Percentiles rank a stretch among this genome's conserved stretches.
Conservation (phyloP, 2,329 filamentous ascomycete genomes). For the Cordyceps fumosorosea region DNA sequence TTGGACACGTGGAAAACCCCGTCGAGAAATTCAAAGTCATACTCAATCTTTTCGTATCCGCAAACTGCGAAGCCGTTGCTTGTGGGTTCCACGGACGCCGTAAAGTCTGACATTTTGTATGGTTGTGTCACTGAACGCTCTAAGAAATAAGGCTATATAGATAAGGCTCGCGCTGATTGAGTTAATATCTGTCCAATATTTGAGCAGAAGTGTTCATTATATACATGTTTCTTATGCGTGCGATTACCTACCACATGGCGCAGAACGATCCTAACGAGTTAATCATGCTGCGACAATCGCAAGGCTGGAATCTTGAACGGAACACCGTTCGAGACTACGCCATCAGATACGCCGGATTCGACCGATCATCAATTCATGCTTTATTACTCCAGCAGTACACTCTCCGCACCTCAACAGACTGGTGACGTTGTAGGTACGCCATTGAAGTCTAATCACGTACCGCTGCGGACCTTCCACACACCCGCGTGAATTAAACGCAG, state of each 20-base stretch:
- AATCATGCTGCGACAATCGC: too few species aligned
- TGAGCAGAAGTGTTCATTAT: too few species aligned
- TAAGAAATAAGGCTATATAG: too few species aligned
- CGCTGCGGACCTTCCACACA: not conserved
- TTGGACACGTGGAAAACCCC: slow-evolving; percentile 58
- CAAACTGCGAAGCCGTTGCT: slow-evolving; percentile 61
- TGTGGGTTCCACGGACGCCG: slow-evolving; percentile 58
- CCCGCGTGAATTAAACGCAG: not conserved
- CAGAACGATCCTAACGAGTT: too few species aligned
- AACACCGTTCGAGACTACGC: too few species aligned
- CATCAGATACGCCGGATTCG: too few species aligned
- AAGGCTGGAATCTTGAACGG: too few species aligned
- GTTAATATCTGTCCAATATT: too few species aligned
- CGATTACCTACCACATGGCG: too few species aligned
- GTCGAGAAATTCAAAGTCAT: slow-evolving; percentile 68
- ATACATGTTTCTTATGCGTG: too few species aligned
- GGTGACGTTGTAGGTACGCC: not conserved
- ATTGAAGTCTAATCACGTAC: not conserved
- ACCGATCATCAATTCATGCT: too few species aligned
- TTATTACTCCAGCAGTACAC: not conserved
- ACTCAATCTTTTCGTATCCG: slow-evolving; percentile 70
- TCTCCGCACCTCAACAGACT: not conserved
- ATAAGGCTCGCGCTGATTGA: too few species aligned
- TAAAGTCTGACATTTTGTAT: slow-evolving; percentile 22
- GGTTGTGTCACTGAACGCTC: not conserved